A percentile compares a stretch with the other conserved stretches of the same genome.
These are phyloP conservation scores for Mrakia frigida DNA, from an alignment of 768 basidiomycete genomes.

Conservation along the genomic window DNA sequence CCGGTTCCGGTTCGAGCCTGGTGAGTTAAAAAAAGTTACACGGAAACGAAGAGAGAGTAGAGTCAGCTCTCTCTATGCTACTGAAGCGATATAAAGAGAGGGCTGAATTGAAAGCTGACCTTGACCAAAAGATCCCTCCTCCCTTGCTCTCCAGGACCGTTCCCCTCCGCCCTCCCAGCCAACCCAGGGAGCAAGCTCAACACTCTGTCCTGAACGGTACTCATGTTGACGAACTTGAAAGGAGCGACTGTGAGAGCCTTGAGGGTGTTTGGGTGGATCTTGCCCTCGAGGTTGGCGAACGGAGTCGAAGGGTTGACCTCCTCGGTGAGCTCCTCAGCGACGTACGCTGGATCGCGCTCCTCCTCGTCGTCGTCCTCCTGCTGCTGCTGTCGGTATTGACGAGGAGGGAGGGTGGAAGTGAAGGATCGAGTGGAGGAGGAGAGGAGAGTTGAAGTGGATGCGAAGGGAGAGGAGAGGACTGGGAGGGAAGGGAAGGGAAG, in stretches of 20 bases:
- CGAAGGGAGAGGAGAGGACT: not conserved
- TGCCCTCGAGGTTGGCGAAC: conserved; percentile 32
- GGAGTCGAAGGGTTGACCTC: conserved; percentile 11
- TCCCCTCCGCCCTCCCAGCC: conserved; percentile 37
- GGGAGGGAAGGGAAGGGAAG: not conserved
- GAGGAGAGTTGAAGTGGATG: not conserved
- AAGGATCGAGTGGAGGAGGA: conserved; percentile 2
- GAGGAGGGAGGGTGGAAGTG: not conserved
- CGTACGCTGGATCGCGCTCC: conserved; percentile 10
- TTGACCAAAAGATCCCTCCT: conserved; percentile 66
- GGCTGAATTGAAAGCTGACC: conserved; percentile 9
- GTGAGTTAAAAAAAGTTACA: not conserved
- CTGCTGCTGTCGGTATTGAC: not conserved
- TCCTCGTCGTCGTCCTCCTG: not conserved
- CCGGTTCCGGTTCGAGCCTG: conserved; percentile 85
- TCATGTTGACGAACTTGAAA: conserved; percentile 67
- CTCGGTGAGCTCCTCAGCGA: not conserved
- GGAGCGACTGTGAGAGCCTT: conserved; percentile 60
- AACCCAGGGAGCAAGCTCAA: conserved; percentile 68
- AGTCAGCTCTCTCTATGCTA: not conserved
- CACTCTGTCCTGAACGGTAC: conserved; percentile 74
- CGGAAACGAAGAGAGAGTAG: not conserved
- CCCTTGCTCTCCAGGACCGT: conserved; percentile 27
- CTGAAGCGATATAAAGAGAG: not conserved
- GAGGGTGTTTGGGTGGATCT: conserved; percentile 47